Base-by-base conservation (phyloP, 2,329 filamentous ascomycete species). In the Sporothrix globosa region DNA sequence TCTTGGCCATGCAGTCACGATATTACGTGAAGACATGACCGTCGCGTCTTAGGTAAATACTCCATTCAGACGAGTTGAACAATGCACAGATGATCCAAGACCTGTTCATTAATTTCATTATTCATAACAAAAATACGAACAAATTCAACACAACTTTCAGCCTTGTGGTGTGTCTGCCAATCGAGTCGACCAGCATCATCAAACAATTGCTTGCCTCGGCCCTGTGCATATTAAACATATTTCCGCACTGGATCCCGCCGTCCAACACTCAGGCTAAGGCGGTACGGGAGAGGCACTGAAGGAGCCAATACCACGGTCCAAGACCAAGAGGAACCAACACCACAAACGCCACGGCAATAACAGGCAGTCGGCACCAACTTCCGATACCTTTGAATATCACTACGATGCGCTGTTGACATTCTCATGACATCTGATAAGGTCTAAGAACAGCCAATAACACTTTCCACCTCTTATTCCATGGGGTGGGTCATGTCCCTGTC, bases 101-200 rank as follows among this genome's bases (percentile, higher is more conserved):
- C 7, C 5, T 34, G n/a, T 34, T 34, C 7, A 6, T 34, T 34
- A 9, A 7, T 34, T 17, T 1, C 3, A 48, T 3, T 2, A 48
- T 53, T 24, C 50, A 11, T 21, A 53, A 5, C 34, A 58, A 34
- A 34, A 39, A 5, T 14, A 21, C 5, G 6, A 34, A 34, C 34
- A 9, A 34, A 34, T 34, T 6, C 34, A 9, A 9, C 34, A 17
- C 56, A 24, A n/a, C 21, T 14, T 41, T 24, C 56, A 61, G 56
- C 56, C 34, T 44, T 44, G 34, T 41, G n/a, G 34, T 24, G 53
- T 56, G 56, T 61, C 9, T 60, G 34, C 34, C 56, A 61, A 24
- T 61, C 56, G 4, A 9, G 21, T 17, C 14, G 2, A 10, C 24
- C 19, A 60, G 34, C 2, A 6, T 4, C 21, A 41, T 1, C 54